Percentiles rank a stretch among this genome's conserved stretches.
phyloP scores from a whole-genome alignment of 208 protist genomes.

The Trypanosoma lewisi region DNA sequence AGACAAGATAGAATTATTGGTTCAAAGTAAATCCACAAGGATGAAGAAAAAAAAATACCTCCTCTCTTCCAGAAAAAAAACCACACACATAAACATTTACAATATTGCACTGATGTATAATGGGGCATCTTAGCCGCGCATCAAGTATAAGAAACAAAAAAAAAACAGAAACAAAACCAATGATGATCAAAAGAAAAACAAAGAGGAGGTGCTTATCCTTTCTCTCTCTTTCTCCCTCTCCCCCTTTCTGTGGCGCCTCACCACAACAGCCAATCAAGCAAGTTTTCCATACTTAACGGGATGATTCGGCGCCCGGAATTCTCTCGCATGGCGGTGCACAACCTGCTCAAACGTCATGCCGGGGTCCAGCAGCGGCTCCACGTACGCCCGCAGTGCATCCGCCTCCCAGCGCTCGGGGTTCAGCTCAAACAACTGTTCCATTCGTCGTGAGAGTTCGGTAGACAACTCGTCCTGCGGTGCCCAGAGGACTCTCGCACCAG shows the following conservation, averaged over 20 bases:
- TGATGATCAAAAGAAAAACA: conserved; percentile 4
- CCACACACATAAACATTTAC: too few relatives aligned
- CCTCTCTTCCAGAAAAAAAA: too few relatives aligned
- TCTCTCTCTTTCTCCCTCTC: too few relatives aligned
- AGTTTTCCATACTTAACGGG: conserved; percentile 56
- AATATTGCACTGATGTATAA: too few relatives aligned
- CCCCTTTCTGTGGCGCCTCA: too few relatives aligned
- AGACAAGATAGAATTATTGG: background rate
- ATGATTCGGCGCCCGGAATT: conserved; percentile 62
- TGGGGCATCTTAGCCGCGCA: too few relatives aligned
- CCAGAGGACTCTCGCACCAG: conserved; percentile 37
- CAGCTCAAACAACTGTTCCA: conserved; percentile 56
- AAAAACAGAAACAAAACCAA: background rate
- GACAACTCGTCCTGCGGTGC: conserved; percentile 41
- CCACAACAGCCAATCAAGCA: conserved; percentile 13
- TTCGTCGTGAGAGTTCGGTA: conserved; percentile 32
- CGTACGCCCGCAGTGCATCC: conserved; percentile 44
- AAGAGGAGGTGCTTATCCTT: too few relatives aligned
- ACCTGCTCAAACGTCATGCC: conserved; percentile 52
- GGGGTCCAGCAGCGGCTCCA: conserved; percentile 45
- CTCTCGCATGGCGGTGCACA: conserved; percentile 50
- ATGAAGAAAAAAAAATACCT: conserved; percentile 14
- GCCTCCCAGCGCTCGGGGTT: conserved; percentile 45
- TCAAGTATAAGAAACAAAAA: conserved; percentile 9
- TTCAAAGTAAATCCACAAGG: background rate